Evolutionary conservation across 768 basidiomycete genomes (phyloP).

Genomic region (Mycena rebaudengoi): DNA sequence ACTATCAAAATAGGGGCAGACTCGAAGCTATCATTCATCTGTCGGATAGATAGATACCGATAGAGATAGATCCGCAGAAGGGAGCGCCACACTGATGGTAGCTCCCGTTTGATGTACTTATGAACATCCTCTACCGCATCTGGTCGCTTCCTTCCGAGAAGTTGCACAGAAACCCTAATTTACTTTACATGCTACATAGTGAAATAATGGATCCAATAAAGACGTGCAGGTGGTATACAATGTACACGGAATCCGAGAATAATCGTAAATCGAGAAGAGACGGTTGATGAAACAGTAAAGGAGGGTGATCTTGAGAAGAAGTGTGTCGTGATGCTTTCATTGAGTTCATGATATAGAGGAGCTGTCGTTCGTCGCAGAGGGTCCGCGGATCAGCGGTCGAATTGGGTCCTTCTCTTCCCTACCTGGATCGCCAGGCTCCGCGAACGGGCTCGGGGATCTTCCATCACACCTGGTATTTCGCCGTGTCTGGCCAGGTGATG

Average conservation of each 20-base stretch:
- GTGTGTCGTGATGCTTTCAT: slow-evolving; percentile 15
- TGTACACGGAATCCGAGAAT: slow-evolving; percentile 9
- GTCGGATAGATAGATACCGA: no score
- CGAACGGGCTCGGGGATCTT: slow-evolving; percentile 65
- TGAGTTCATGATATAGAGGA: background rate
- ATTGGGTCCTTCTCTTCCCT: slow-evolving; percentile 28
- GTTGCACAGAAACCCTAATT: background rate
- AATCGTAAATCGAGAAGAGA: slow-evolving; percentile 11
- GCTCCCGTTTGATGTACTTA: background rate
- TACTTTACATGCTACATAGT: slow-evolving; percentile 13
- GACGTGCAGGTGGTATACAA: slow-evolving; percentile 17
- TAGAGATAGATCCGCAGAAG: background rate
- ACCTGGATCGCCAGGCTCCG: slow-evolving; percentile 22
- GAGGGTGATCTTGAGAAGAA: slow-evolving; percentile 7
- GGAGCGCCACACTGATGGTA: slow-evolving; percentile 3
- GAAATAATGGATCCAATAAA: slow-evolving; percentile 18
- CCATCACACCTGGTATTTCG: slow-evolving; percentile 73
- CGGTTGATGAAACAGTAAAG: slow-evolving; percentile 2
- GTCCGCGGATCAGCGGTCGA: slow-evolving; percentile 52
- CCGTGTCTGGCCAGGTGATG: slow-evolving; percentile 77
- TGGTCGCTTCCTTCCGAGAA: background rate
- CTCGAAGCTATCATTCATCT: background rate
- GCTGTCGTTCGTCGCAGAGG: slow-evolving; percentile 47
- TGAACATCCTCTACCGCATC: background rate
- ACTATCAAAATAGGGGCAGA: no score